phyloP scores from a whole-genome alignment of 2,329 filamentous ascomycete species.

The Colletotrichum falcatum region DNA sequence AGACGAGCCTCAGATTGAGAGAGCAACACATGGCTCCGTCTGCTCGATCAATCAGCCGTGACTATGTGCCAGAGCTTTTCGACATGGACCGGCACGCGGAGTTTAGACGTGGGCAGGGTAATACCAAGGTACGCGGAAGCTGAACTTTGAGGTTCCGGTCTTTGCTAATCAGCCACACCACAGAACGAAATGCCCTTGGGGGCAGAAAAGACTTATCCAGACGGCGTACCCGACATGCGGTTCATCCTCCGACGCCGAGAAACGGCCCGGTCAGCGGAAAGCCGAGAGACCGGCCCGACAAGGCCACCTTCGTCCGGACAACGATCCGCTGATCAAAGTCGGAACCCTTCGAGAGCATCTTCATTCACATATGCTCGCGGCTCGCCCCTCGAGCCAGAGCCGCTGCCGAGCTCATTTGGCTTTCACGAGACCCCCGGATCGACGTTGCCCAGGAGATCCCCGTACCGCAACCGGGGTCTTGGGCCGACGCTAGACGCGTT shows the following conservation, averaged over 20 bases:
- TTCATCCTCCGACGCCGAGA: not conserved
- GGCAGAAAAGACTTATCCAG: not conserved
- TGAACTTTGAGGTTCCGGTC: not conserved
- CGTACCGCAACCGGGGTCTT: not conserved
- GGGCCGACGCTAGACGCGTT: not conserved
- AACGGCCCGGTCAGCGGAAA: not conserved
- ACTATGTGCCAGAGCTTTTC: conserved; percentile 12
- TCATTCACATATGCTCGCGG: conserved; percentile 2
- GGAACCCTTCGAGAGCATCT: not conserved
- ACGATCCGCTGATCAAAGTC: not conserved
- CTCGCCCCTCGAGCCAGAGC: conserved; percentile 1
- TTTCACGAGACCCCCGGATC: not conserved
- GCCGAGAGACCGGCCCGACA: not conserved
- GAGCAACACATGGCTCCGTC: not conserved
- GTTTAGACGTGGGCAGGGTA: not conserved
- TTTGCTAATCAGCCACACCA: not conserved
- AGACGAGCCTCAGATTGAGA: conserved; percentile 2
- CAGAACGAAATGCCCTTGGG: not conserved
- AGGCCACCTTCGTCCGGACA: not conserved
- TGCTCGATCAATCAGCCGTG: not conserved
- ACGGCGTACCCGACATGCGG: not conserved
- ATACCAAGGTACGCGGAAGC: not conserved
- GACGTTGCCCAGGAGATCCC: too few relatives aligned
- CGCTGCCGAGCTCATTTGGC: too few relatives aligned
- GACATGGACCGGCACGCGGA: not conserved